Percentiles rank a stretch among this genome's conserved stretches.
Evolutionary conservation across 2,329 filamentous ascomycete species (phyloP).

Genomic region (Phyllosticta paracitricarpa): DNA sequence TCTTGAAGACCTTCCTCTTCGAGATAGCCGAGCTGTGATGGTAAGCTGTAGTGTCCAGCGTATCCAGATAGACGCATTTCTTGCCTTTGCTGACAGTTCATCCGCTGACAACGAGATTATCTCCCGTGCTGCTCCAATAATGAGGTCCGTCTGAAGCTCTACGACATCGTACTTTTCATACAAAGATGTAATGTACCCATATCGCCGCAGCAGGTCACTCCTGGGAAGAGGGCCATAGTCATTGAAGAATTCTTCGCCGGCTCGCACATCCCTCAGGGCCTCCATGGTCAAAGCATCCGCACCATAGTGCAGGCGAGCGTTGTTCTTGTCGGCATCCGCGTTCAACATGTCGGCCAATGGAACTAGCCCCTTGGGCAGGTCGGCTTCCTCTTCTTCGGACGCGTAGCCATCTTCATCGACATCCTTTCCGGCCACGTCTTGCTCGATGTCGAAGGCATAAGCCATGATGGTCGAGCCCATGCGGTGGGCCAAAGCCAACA

Average conservation of each 20-base stretch:
- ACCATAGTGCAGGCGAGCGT: conserved; percentile 56
- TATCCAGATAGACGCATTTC: background rate
- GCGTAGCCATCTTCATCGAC: conserved; percentile 46
- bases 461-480: conserved; percentile 90
- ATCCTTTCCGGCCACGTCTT: conserved; percentile 36
- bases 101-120: conserved; percentile 32
- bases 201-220: conserved; percentile 71
- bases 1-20: conserved; percentile 57
- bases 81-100: conserved; percentile 18
- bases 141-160: conserved; percentile 57
- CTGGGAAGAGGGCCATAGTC: conserved; percentile 81
- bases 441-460: conserved; percentile 77
- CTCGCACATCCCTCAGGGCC: conserved; percentile 55
- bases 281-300: conserved; percentile 57
- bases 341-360: conserved; percentile 86
- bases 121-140: conserved; percentile 39
- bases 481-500: conserved; percentile 55
- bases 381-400: conserved; percentile 38
- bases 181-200: conserved; percentile 75
- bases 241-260: conserved; percentile 72
- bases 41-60: background rate
- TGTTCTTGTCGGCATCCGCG: conserved; percentile 72
- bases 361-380: conserved; percentile 67
- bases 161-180: conserved; percentile 75
- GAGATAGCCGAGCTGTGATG: conserved; percentile 41